Conservation (phyloP, 2,329 filamentous ascomycete species). For the Fusarium sp. region DNA sequence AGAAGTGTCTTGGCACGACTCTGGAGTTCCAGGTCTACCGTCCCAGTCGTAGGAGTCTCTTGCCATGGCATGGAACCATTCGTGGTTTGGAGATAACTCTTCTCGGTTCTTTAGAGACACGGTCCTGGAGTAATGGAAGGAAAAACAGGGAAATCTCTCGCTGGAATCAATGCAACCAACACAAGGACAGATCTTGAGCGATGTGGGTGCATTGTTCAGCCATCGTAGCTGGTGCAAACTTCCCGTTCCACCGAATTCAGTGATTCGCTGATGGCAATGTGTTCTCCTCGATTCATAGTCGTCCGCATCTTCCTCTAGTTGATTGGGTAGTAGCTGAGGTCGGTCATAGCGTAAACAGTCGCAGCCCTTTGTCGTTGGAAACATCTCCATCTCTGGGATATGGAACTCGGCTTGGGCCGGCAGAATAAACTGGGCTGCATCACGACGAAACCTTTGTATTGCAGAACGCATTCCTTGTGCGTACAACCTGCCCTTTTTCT, state of each 20-base stretch:
- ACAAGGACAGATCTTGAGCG: no score
- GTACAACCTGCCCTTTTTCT: not conserved
- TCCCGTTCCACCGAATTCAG: no score
- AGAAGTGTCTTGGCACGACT: not conserved
- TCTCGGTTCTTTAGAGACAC: not conserved
- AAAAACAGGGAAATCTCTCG: not conserved
- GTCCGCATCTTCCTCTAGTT: no score
- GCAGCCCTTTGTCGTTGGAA: not conserved
- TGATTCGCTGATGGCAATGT: no score
- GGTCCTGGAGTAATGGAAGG: not conserved
- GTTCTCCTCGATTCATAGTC: no score
- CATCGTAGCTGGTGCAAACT: no score
- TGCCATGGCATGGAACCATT: slow-evolving; percentile 1
- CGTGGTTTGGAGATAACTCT: not conserved
- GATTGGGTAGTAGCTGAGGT: not conserved
- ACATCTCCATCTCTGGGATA: not conserved
- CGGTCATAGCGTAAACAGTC: not conserved
- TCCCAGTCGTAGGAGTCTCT: not conserved
- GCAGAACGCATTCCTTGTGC: no score
- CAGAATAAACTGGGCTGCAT: not conserved
- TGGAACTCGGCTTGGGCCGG: not conserved
- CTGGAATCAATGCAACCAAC: not conserved
- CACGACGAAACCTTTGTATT: not conserved
- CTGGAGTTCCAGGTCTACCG: not conserved
- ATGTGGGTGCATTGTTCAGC: no score